phyloP scores from a whole-genome alignment of 352 stramenopile genomes.

The Elongisporangium senticosum region DNA sequence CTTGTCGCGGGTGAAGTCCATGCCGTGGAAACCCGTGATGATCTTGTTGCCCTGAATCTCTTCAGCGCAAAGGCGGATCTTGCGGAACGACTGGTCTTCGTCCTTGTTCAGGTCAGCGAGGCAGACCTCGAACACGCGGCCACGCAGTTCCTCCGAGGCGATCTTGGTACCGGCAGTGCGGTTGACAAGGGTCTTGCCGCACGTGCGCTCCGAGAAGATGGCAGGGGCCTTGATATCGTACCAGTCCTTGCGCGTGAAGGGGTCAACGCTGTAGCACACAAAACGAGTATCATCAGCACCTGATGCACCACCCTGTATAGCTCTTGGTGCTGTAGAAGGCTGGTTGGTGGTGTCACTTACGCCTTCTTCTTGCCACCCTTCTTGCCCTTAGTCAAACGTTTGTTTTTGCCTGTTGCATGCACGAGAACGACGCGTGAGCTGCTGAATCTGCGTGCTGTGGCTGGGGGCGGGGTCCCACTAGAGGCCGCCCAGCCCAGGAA shows the following conservation, averaged over 20 bases:
- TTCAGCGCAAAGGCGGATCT: constrained; percentile 98
- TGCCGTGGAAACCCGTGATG: constrained; percentile 89
- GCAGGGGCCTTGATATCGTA: constrained; percentile 97
- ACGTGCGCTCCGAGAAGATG: constrained; percentile 97
- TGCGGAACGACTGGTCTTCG: constrained; percentile 96
- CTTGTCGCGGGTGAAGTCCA: constrained; percentile 97
- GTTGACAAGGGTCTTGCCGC: constrained; percentile 99
- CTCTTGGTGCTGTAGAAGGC: background rate
- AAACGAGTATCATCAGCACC: constrained; percentile 10
- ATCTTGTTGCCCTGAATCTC: constrained; percentile 93
- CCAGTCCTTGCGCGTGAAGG: constrained; percentile 98
- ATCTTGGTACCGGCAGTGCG: constrained; percentile 96
- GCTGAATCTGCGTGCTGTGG: background rate
- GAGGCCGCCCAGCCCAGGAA: background rate
- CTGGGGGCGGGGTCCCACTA: background rate
- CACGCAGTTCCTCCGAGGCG: constrained; percentile 97
- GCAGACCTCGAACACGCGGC: constrained; percentile 98
- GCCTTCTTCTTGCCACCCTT: constrained; percentile 92
- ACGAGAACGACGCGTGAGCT: constrained; percentile 3
- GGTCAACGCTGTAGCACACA: constrained; percentile 84
- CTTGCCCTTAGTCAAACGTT: constrained; percentile 89
- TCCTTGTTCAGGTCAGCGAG: constrained; percentile 99
- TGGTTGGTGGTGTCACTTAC: constrained; percentile 34
- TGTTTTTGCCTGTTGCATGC: constrained; percentile 78
- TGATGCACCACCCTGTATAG: background rate